phyloP scores from a whole-genome alignment of 2,329 filamentous ascomycete genomes.

The Venturia nashicola region DNA sequence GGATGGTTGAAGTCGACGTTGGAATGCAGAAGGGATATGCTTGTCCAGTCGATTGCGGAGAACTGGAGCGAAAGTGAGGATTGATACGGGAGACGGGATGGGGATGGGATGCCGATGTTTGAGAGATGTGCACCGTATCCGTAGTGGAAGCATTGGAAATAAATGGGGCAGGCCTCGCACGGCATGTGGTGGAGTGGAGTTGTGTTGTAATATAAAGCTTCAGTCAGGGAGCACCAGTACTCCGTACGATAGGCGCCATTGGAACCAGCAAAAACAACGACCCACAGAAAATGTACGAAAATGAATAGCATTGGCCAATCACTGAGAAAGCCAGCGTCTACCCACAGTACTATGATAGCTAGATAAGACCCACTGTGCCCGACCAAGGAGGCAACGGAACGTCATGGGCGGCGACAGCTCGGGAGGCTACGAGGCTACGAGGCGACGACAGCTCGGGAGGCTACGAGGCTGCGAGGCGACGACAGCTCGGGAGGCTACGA shows the following conservation, averaged over 20 bases:
- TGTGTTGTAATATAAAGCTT: background rate
- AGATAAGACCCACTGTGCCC: background rate
- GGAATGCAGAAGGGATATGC: background rate
- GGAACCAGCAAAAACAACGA: background rate
- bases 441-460: no score
- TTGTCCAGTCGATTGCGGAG: background rate
- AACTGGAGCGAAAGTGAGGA: background rate
- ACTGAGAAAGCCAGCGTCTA: background rate
- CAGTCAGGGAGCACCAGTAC: background rate
- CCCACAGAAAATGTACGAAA: background rate
- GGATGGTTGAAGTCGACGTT: background rate
- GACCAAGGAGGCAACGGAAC: background rate
- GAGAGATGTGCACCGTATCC: background rate
- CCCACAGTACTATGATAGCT: no score
- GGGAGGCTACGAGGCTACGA: background rate
- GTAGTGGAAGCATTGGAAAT: background rate
- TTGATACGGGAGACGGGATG: background rate
- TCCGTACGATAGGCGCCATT: no score
- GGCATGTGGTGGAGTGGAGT: background rate
- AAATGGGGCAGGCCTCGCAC: background rate
- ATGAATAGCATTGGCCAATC: background rate
- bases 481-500: no score
- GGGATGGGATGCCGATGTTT: no score
- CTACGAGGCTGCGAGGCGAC: no score
- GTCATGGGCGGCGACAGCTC: background rate